Conservation (phyloP, 2,329 filamentous ascomycete species). For the Simplicillium sp. region DNA sequence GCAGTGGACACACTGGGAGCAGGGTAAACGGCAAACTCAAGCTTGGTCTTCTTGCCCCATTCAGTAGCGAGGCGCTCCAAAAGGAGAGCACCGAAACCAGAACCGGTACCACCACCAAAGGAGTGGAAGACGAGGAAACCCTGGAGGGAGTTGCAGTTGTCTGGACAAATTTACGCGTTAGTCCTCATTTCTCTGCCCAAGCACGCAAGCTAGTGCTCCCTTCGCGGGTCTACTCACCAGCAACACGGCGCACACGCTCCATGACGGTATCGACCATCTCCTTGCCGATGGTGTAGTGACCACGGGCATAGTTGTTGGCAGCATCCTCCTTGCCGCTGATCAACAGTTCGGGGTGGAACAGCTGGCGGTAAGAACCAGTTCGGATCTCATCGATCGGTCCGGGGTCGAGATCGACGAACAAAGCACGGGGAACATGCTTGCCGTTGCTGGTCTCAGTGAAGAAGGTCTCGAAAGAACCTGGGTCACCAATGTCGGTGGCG, state of each 20-base stretch:
- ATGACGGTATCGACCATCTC: conserved; percentile 65
- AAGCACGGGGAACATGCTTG: conserved; percentile 63
- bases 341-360: conserved; percentile 64
- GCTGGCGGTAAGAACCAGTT: conserved; percentile 55
- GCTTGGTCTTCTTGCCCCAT: conserved; percentile 70
- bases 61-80: conserved; percentile 65
- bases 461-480: conserved; percentile 62
- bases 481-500: conserved; percentile 47
- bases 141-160: conserved; percentile 65
- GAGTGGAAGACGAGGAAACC: conserved; percentile 70
- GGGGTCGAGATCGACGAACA: conserved; percentile 65
- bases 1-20: conserved; percentile 60
- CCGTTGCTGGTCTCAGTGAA: conserved; percentile 63
- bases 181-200: not conserved
- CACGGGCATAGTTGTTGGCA: conserved; percentile 69
- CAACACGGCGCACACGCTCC: conserved; percentile 60
- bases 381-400: conserved; percentile 68
- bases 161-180: conserved; percentile 23
- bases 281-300: conserved; percentile 69
- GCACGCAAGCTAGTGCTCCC: not conserved
- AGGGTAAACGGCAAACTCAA: conserved; percentile 65
- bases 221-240: conserved; percentile 36
- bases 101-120: conserved; percentile 64
- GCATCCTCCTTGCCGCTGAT: conserved; percentile 70
- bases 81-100: conserved; percentile 62